Evolutionary conservation across 2,329 filamentous ascomycete genomes (phyloP).

Genomic region (Cucurbitaria berberidis): DNA sequence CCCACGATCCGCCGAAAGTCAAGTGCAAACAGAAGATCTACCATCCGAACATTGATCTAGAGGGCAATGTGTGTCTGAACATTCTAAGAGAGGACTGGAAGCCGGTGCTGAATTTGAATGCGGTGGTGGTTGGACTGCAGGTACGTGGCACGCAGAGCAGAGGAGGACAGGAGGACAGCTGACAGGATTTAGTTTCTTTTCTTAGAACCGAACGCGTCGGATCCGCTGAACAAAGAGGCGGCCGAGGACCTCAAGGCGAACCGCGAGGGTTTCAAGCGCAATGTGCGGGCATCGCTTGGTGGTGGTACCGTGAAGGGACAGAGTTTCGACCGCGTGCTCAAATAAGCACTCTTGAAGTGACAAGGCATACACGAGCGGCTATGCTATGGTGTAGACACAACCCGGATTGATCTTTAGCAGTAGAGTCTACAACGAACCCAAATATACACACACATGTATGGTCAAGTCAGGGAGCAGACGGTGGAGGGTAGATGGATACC

Average conservation of each 20-base stretch:
- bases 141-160: constrained; percentile 54
- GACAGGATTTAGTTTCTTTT: constrained; percentile 77
- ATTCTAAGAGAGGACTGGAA: constrained; percentile 99
- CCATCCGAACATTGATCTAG: constrained; percentile 97
- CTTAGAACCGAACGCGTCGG: constrained; percentile 94
- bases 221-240: constrained; percentile 98
- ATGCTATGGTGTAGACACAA: background rate
- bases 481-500: background rate
- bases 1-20: constrained; percentile 96
- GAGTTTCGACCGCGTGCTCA: constrained; percentile 78
- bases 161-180: constrained; percentile 2
- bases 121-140: constrained; percentile 92
- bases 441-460: background rate
- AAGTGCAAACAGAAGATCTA: constrained; percentile 98
- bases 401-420: background rate
- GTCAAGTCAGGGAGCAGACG: background rate
- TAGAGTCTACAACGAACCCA: background rate
- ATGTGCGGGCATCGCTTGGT: constrained; percentile 82
- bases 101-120: constrained; percentile 94
- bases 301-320: constrained; percentile 77
- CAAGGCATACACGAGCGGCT: background rate
- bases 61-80: constrained; percentile 97
- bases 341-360: constrained; percentile 53
- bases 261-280: constrained; percentile 87
- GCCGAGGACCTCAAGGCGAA: constrained; percentile 89